Conservation (phyloP, 1,284 basidiomycete genomes). For the Golubevia pallescens region DNA sequence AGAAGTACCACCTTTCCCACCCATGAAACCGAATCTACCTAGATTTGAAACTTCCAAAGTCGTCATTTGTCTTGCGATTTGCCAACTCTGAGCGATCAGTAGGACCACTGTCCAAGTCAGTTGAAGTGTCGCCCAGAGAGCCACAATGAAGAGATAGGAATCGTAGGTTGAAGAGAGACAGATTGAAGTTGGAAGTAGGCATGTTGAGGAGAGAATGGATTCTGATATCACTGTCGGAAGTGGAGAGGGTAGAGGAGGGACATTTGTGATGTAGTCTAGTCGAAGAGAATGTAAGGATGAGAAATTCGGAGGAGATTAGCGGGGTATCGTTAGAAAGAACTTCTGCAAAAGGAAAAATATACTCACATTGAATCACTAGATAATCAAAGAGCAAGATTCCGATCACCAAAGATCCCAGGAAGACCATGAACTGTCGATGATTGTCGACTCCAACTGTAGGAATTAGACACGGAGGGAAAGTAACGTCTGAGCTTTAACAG, state of each 20-base stretch:
- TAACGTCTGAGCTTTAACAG: too few species aligned
- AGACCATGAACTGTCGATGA: constrained; percentile 91
- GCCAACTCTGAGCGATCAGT: constrained; percentile 84
- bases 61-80: constrained; percentile 91
- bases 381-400: constrained; percentile 83
- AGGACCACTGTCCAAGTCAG: constrained; percentile 90
- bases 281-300: constrained; percentile 2
- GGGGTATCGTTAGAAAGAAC: background rate
- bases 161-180: constrained; percentile 72
- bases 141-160: constrained; percentile 81
- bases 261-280: constrained; percentile 13
- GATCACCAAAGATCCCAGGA: constrained; percentile 81
- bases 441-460: constrained; percentile 85
- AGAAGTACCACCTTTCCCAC: constrained; percentile 71
- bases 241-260: constrained; percentile 57
- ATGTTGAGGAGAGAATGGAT: constrained; percentile 58
- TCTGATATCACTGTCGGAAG: constrained; percentile 62
- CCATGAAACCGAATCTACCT: constrained; percentile 95
- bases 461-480: background rate
- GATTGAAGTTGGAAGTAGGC: constrained; percentile 74
- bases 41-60: constrained; percentile 94
- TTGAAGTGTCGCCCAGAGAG: constrained; percentile 85
- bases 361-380: background rate
- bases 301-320: too few species aligned
- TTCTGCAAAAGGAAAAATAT: background rate